Percentiles rank a stretch among this genome's conserved stretches.
Conservation (phyloP, 257 asterid genomes). For the Linderniella brevidens region DNA sequence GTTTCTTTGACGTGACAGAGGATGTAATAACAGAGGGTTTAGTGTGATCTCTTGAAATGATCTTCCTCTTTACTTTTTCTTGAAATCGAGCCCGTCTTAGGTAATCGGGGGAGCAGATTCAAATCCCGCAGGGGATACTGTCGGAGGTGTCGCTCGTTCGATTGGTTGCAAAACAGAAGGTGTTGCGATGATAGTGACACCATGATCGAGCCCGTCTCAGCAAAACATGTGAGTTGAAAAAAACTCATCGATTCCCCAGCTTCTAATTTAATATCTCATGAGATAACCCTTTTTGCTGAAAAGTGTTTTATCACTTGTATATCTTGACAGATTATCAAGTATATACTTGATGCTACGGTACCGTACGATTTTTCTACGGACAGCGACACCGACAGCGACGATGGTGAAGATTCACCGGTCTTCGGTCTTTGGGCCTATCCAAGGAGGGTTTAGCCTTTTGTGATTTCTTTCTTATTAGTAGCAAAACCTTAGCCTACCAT, state of each 20-base stretch:
- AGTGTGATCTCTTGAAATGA: neutral
- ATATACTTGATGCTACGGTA: conserved; percentile 20
- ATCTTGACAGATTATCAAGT: conserved; percentile 35
- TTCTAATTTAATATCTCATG: neutral
- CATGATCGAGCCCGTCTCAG: conserved; percentile 30
- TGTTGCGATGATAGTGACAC: conserved; percentile 21
- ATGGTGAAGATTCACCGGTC: conserved; percentile 20
- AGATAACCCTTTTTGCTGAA: neutral
- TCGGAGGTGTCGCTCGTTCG: conserved; percentile 30
- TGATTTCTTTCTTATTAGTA: neutral
- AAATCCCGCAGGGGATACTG: conserved; percentile 58
- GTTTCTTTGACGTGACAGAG: neutral
- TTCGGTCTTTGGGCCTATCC: conserved; percentile 59
- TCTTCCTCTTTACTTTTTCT: conserved; percentile 1
- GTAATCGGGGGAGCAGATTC: conserved; percentile 21
- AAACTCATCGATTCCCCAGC: neutral
- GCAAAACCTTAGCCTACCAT: neutral
- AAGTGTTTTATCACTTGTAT: too few species aligned
- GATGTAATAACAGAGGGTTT: too few species aligned
- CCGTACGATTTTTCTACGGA: conserved; percentile 34
- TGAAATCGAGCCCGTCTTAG: conserved; percentile 35
- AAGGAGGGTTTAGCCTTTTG: conserved; percentile 10
- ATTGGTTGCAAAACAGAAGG: conserved; percentile 37
- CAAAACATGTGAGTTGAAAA: conserved; percentile 22
- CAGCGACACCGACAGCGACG: conserved; percentile 47